Percentiles rank a stretch among this genome's conserved stretches.
Conservation (phyloP, 2,329 filamentous ascomycete species). For the Chaetomium olivaceum region DNA sequence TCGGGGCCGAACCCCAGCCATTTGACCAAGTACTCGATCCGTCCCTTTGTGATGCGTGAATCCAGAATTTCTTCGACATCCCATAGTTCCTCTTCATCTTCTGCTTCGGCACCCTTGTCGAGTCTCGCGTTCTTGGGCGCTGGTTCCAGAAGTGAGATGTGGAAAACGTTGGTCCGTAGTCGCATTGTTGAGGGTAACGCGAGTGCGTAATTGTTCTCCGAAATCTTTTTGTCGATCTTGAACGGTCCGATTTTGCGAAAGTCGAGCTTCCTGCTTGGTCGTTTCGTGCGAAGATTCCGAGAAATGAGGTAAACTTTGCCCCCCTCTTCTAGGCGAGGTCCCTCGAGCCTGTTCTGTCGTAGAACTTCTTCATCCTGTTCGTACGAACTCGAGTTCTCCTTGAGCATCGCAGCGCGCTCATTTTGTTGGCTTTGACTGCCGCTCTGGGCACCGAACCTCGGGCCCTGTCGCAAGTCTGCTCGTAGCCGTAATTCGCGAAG, state of each 20-base stretch:
- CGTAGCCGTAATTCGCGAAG: conserved; percentile 3
- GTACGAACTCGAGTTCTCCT: background rate
- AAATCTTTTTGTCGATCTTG: conserved; percentile 16
- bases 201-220: conserved; percentile 10
- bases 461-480: background rate
- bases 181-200: conserved; percentile 8
- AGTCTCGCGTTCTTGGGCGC: conserved; percentile 6
- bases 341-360: background rate
- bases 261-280: background rate
- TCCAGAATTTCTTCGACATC: conserved; percentile 19
- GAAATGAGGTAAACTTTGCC: background rate
- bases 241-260: background rate
- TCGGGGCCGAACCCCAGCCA: conserved; percentile 13
- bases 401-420: background rate
- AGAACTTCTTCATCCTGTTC: background rate
- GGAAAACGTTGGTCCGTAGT: conserved; percentile 12
- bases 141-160: conserved; percentile 21
- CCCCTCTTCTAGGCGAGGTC: background rate
- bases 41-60: background rate
- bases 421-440: background rate
- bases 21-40: conserved; percentile 13
- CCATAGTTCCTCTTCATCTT: conserved; percentile 23
- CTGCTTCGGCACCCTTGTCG: background rate
- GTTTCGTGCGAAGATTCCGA: background rate
- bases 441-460: background rate